Base-by-base conservation (phyloP, 2,329 filamentous ascomycete genomes). In the Juglanconis juglandina region DNA sequence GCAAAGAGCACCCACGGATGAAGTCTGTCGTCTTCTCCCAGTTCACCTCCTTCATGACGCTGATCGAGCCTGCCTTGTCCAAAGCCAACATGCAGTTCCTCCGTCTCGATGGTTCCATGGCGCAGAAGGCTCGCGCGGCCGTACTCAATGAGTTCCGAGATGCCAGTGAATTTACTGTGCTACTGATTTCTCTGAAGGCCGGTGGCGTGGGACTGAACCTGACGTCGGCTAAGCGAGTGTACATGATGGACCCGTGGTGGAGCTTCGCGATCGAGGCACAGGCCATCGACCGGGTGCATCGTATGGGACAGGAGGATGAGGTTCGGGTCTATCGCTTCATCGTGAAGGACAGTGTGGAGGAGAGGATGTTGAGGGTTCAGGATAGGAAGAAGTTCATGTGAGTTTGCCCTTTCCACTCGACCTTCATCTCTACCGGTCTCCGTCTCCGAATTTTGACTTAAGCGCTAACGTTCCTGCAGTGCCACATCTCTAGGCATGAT, bases 191-290 rank as follows among this genome's bases (percentile, higher is more conserved):
- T 67, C 79, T 99, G 59, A 84, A 92, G 24, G 95, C 96, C 0
- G 95, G 96, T 4, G 96, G 95, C 32, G 95, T 99, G 0, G 95
- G 95, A 0, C 80, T 99, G 48, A 99, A 99, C 70, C 76, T 99
- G 63, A 98, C 94, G 0, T 88, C 87, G 66, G 95, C 95, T 5
- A 91, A 88, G 65, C 81, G 91, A 57, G 96, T 99, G 5, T 99
- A 89, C 77, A 96, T 99, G 90, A 98, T 99, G 95, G 95, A 99
- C 74, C 95, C 95, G 0, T 99, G 95, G 95, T 99, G 95, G 95
- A 96, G 91, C 71, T 99, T 94, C 74, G 93, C 95, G 0, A 88
- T 98, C 11, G 95, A 99, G 75, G 92, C 93, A 5, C 95, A 99
- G 75, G 95, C 95, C 8, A 98, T 99, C 69, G 95, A 99, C 77